A percentile compares a stretch with the other conserved stretches of the same genome.
Conservation (phyloP, 2,329 filamentous ascomycete genomes). For the Fusarium humuli region DNA sequence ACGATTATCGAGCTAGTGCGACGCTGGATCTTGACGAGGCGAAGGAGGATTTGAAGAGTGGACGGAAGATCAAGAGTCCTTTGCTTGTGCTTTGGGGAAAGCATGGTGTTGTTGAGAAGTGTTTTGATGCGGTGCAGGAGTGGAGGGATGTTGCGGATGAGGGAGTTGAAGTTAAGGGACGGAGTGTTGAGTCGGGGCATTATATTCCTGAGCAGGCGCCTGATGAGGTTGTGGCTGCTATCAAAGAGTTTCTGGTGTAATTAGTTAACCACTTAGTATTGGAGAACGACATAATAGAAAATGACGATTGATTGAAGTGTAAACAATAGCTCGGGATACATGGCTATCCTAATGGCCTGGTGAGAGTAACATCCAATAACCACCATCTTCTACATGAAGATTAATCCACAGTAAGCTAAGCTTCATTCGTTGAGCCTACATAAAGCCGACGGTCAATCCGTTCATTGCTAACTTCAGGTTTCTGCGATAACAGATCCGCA, state of each 20-base stretch:
- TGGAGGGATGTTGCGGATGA: conserved; percentile 61
- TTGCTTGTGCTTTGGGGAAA: conserved; percentile 64
- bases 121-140: conserved; percentile 62
- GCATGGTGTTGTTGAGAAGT: conserved; percentile 60
- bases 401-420: no score
- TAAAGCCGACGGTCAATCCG: not conserved
- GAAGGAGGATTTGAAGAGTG: conserved; percentile 56
- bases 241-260: conserved; percentile 55
- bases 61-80: conserved; percentile 58
- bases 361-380: no score
- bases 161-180: conserved; percentile 53
- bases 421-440: not conserved
- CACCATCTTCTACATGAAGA: no score
- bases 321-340: no score
- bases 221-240: conserved; percentile 56
- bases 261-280: rapidly evolving
- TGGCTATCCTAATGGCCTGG: no score
- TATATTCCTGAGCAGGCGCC: conserved; percentile 65
- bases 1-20: conserved; percentile 67
- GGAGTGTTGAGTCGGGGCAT: conserved; percentile 60
- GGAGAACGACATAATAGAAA: rapidly evolving
- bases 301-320: no score
- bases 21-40: conserved; percentile 65
- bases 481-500: not conserved
- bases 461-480: not conserved